Evolutionary conservation across 1,284 basidiomycete genomes (phyloP).

Genomic region (Rhodotorula sp.): DNA sequence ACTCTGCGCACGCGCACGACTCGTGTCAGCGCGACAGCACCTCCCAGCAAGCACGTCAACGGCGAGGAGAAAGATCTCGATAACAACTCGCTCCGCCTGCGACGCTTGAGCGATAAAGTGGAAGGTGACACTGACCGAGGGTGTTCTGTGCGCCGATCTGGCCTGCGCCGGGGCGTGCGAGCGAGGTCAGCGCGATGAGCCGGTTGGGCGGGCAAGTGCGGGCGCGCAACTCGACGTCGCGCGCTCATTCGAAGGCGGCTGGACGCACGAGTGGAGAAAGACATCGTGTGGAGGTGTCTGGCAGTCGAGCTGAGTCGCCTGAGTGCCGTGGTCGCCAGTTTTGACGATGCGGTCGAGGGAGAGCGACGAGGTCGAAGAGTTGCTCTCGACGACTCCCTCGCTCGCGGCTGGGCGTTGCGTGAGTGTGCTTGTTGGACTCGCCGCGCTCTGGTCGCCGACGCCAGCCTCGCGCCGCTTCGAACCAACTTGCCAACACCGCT

Average conservation of each 20-base stretch:
- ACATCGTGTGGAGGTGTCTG: not conserved
- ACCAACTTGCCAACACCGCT: not conserved
- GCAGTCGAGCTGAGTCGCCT: no score
- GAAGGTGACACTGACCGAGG: conserved; percentile 61
- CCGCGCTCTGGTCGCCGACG: no score
- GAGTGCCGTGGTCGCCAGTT: not conserved
- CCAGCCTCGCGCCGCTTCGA: not conserved
- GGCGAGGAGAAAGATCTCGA: not conserved
- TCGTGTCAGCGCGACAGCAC: conserved; percentile 11
- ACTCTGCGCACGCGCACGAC: conserved; percentile 59
- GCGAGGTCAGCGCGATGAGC: not conserved
- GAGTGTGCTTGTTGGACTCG: no score
- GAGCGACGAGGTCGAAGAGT: not conserved
- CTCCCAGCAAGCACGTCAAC: conserved; percentile 24
- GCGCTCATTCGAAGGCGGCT: no score
- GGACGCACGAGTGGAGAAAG: not conserved
- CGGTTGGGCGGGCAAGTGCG: not conserved
- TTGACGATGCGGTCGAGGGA: no score
- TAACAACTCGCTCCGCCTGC: not conserved
- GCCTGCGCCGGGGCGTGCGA: conserved; percentile 19
- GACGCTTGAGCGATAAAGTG: not conserved
- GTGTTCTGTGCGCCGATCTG: conserved; percentile 82
- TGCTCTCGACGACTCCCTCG: no score
- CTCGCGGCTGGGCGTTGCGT: no score
- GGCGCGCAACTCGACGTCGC: not conserved